Base-by-base conservation (phyloP, 225 moss, liverwort and hornwort species). In the Pseudoscleropodium purum region DNA sequence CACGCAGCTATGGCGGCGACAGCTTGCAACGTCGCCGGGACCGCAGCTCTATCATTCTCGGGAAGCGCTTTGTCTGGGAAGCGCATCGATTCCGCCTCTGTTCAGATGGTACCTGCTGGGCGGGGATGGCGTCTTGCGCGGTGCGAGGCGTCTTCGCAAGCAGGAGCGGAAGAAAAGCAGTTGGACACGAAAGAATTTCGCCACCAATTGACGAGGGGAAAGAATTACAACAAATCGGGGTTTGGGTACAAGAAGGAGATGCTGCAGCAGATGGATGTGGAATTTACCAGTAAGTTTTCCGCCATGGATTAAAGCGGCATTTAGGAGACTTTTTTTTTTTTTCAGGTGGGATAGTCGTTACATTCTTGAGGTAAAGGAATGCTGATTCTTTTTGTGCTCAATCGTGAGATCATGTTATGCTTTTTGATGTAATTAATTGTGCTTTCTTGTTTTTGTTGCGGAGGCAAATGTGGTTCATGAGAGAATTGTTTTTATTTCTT, bases 241-340 rank as follows among this genome's bases (percentile, higher is more conserved):
- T 99, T 95, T 39, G 99, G 99, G 15, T 84, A 96, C 89, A 99
- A 99, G 93, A 94, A 96, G 95, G 99, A 99, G 94, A 97, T 99
- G 96, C 89, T 99, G 18, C 37, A 94, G 75, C 94, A 93, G 90
- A 97, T 99, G 91, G 92, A 95, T 70, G 85, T 93, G 67, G 99
- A 99, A 86, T 99, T 92, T 47, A 97, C 96, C 29, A 96, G 96
- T 95, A 69, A 90, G 92, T 90, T 43, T 52, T 86, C 77, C 52
- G 65, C 52, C 77, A 39, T 63, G 10, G 39, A 76, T n/a, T 76
- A 4, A 16, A 76, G 4, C 31, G 39, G 20, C n/a, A 52, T 51
- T 51, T 51, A 11, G 30, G 75, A 19, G 9, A 29, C 26, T 19
- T 18, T 64, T 45, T 29, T 31, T 45, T 8, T 19, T 20, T 62